These are phyloP conservation scores for Rhodotorula taiwanensis DNA, from an alignment of 768 basidiomycete genomes.

Conservation along the genomic window DNA sequence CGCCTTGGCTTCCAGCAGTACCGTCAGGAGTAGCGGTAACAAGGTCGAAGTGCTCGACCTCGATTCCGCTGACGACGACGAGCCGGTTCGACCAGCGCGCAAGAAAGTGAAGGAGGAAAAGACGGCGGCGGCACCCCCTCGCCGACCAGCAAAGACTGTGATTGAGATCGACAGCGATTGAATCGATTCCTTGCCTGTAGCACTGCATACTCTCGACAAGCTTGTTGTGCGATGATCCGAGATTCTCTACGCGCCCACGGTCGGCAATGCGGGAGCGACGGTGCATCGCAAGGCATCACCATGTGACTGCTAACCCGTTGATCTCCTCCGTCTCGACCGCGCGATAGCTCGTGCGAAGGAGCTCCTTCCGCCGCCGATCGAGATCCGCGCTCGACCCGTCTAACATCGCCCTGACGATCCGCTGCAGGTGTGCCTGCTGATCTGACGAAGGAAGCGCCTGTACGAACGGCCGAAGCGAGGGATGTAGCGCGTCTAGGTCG, in stretches of 20 bases:
- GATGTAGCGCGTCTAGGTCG: conserved; percentile 3
- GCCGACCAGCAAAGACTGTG: too few species aligned
- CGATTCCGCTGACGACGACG: conserved; percentile 11
- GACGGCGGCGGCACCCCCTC: too few species aligned
- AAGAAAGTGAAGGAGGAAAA: too few species aligned
- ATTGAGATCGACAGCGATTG: too few species aligned
- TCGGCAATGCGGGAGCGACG: too few species aligned
- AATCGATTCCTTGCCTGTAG: too few species aligned
- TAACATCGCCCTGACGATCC: conserved; percentile 6
- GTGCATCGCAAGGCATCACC: too few species aligned
- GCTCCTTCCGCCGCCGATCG: conserved; percentile 1
- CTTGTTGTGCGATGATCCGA: too few species aligned
- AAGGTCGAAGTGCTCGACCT: conserved; percentile 14
- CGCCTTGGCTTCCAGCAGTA: too few species aligned
- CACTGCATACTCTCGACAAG: too few species aligned
- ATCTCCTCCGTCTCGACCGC: conserved; percentile 40
- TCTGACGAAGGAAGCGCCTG: neutral
- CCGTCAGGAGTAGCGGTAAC: neutral
- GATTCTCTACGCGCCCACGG: too few species aligned
- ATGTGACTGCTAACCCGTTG: conserved; percentile 41
- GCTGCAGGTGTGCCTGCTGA: neutral
- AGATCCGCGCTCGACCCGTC: neutral
- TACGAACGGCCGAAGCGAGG: conserved; percentile 21
- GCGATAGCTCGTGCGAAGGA: conserved; percentile 38
- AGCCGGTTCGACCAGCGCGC: neutral